These are phyloP conservation scores for Brachypodium distachyon DNA, from an alignment of 202 grass and related monocot species.

Conservation along the genomic window DNA sequence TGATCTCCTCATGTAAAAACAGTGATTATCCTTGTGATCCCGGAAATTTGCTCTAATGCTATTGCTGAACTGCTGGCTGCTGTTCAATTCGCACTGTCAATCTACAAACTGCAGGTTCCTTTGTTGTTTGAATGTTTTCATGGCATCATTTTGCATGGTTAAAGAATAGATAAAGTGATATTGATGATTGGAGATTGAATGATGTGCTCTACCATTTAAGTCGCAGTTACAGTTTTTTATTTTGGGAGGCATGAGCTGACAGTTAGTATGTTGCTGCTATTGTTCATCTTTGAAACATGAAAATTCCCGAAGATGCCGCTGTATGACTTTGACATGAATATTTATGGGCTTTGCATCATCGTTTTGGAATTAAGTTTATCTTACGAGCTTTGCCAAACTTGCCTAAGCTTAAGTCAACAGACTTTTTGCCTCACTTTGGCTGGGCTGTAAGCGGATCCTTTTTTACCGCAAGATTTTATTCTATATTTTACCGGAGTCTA, in stretches of 20 bases:
- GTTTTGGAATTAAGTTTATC: too few relatives aligned
- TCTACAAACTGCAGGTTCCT: not conserved
- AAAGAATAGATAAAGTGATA: not conserved
- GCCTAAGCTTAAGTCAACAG: too few relatives aligned
- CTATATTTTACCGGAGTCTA: too few relatives aligned
- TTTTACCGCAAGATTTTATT: too few relatives aligned
- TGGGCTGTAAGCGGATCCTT: too few relatives aligned
- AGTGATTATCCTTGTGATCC: not conserved
- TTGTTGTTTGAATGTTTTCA: not conserved
- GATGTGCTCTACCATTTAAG: too few relatives aligned
- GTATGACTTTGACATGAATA: too few relatives aligned
- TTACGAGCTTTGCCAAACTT: too few relatives aligned
- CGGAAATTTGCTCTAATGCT: not conserved
- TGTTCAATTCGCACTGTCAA: not conserved
- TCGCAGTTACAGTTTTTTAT: not conserved
- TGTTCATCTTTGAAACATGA: not conserved
- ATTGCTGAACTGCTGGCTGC: not conserved
- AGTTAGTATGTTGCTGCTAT: not conserved
- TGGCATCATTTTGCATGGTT: not conserved
- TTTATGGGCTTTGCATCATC: too few relatives aligned
- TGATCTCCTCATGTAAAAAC: not conserved
- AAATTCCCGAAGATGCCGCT: not conserved
- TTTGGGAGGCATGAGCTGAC: not conserved
- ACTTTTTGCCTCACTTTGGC: too few relatives aligned
- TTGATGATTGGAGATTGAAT: too few relatives aligned